Base-by-base conservation (phyloP, 345 rosid genomes). In the Arabis hirsuta region DNA sequence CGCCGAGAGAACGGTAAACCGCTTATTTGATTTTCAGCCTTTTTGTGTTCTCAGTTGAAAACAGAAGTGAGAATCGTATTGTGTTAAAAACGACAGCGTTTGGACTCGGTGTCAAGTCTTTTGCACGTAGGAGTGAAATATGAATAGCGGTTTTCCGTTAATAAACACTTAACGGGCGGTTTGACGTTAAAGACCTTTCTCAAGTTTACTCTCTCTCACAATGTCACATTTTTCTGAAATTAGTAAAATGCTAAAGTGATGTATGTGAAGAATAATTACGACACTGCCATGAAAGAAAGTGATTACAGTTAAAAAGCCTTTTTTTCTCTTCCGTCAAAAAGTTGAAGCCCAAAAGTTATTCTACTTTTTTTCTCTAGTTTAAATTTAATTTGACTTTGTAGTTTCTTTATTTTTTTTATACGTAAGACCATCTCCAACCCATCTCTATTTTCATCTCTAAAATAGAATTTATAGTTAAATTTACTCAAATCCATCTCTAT, bases 1-100 rank as follows among this genome's bases (percentile, higher is more conserved):
- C 8, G 36, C 7, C 36, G 36, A 32, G 36, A 32, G 52, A 72
- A 39, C 69, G 76, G 69, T 32, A 50, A 61, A 61, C 76, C 69
- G 59, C 54, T 39, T 52, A 32, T 53, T 43, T 22, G 68, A 48
- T 41, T 27, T 13, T 1, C 44, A 31, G 31, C 56, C 24, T 34
- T 60, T 22, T 9, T 27, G 9, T 65, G 45, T 24, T 67, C 43
- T 45, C 73, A 31, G 55, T 68, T 32, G 39, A 27, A 27, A 27
- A 27, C 29, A 16, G 46, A 50, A 42, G 19, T 29, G 72, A 9
- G 47, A 39, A 38, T 51, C 45, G 20, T 16, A 13, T 36, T 38
- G 13, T 10, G 7, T 32, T 1, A 10, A 22, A 67, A 54, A 67
- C 72, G 62, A 43, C 53, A 42, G 43, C 14, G 72, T 67, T 67